Conservation (phyloP, 2,329 filamentous ascomycete genomes). For the Fusarium lyarnte region DNA sequence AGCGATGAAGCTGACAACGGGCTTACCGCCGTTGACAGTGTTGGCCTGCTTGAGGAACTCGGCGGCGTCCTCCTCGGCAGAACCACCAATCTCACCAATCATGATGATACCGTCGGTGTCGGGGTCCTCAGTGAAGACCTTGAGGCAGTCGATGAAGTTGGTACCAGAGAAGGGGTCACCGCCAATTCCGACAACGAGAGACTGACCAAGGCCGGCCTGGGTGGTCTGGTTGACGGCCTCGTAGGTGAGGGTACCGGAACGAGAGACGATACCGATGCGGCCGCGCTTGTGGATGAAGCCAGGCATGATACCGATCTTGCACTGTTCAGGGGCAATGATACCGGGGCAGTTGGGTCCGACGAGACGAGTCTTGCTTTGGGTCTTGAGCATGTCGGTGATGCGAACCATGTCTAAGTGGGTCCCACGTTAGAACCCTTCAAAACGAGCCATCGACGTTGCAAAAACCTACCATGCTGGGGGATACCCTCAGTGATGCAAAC, state of each 20-base stretch:
- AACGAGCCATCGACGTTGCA: constrained; percentile 5
- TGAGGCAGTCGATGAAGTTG: constrained; percentile 99
- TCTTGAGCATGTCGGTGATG: constrained; percentile 97
- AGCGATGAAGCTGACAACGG: constrained; percentile 97
- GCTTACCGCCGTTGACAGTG: constrained; percentile 84
- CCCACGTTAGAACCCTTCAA: constrained; percentile 19
- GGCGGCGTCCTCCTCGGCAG: constrained; percentile 96
- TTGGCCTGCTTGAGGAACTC: constrained; percentile 95
- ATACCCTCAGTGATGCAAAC: constrained; percentile 99
- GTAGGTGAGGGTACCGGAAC: constrained; percentile 98
- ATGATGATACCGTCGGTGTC: constrained; percentile 99
- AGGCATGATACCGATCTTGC: constrained; percentile 99
- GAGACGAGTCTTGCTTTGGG: constrained; percentile 94
- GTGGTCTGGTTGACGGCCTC: constrained; percentile 99
- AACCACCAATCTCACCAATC: constrained; percentile 99
- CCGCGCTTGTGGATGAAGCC: constrained; percentile 99
- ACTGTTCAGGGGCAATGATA: constrained; percentile 94
- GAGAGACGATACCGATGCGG: constrained; percentile 97
- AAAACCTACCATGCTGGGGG: constrained; percentile 84
- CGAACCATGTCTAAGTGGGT: constrained; percentile 87
- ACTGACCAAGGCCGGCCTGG: constrained; percentile 95
- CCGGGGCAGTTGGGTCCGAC: constrained; percentile 98
- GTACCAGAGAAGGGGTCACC: constrained; percentile 99
- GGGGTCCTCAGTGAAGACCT: constrained; percentile 93
- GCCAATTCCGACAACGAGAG: constrained; percentile 96